These are phyloP conservation scores for Phytophthora rubi DNA, from an alignment of 352 stramenopile species.

Conservation along the genomic window DNA sequence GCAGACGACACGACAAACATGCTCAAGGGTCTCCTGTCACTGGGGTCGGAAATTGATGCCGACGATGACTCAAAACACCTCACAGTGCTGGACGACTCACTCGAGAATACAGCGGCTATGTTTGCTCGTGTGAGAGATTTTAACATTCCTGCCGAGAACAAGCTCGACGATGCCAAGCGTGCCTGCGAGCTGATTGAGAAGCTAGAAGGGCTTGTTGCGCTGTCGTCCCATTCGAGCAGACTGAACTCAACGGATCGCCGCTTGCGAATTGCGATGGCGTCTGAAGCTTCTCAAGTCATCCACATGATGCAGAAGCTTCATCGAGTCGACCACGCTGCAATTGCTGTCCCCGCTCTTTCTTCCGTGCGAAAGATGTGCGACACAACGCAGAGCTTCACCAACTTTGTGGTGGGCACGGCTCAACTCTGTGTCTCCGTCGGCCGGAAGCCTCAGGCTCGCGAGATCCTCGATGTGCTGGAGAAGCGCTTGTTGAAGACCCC, in stretches of 20 bases:
- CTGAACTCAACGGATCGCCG: slow-evolving; percentile 15
- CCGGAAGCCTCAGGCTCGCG: slow-evolving; percentile 19
- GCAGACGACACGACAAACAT: not conserved
- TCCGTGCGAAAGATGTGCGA: slow-evolving; percentile 20
- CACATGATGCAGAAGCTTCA: slow-evolving; percentile 42
- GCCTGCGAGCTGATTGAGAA: slow-evolving; percentile 20
- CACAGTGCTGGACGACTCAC: slow-evolving; percentile 6
- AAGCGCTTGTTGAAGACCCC: slow-evolving; percentile 34
- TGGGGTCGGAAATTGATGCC: not conserved
- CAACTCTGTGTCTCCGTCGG: slow-evolving; percentile 24
- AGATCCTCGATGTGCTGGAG: slow-evolving; percentile 35
- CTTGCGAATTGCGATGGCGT: slow-evolving; percentile 4
- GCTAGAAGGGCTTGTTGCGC: slow-evolving; percentile 2
- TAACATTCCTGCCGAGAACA: slow-evolving; percentile 8
- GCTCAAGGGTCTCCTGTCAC: slow-evolving; percentile 15
- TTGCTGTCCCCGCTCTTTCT: slow-evolving; percentile 8
- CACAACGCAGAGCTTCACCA: slow-evolving; percentile 12
- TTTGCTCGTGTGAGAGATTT: slow-evolving; percentile 25
- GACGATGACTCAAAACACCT: not conserved
- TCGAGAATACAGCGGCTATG: slow-evolving; percentile 12
- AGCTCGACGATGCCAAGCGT: slow-evolving; percentile 21
- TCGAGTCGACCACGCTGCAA: slow-evolving; percentile 24
- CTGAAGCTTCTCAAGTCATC: slow-evolving; percentile 15
- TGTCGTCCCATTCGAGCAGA: slow-evolving; percentile 15
- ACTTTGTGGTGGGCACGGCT: slow-evolving; percentile 28